Evolutionary conservation across 495 filamentous ascomycete genomes (phyloP).

Genomic region (Daldinia bambusicola): DNA sequence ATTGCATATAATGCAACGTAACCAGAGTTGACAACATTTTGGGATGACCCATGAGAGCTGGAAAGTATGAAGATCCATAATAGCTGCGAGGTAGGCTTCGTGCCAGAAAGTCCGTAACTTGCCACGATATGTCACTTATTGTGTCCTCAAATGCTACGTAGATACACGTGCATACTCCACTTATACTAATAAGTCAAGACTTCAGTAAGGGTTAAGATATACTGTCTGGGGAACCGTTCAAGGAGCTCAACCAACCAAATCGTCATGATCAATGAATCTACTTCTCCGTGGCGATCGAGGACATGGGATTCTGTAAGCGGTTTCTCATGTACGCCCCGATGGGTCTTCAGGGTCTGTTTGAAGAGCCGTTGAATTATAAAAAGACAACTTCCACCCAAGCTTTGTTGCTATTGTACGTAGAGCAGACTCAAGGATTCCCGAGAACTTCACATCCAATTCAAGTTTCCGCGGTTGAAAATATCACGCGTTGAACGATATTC

Average conservation of each 20-base stretch:
- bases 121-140: not conserved
- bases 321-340: too few species aligned
- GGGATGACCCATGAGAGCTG: not conserved
- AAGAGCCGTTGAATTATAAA: not conserved
- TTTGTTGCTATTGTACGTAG: not conserved
- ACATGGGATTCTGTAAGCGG: too few species aligned
- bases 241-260: too few species aligned
- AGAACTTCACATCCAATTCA: conserved; percentile 5
- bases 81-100: not conserved
- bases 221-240: too few species aligned
- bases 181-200: too few species aligned
- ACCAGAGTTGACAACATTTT: not conserved
- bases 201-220: too few species aligned
- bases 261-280: too few species aligned
- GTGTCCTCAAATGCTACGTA: too few species aligned
- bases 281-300: too few species aligned
- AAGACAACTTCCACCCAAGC: not conserved
- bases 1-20: not conserved
- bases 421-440: conserved; percentile 1
- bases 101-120: not conserved
- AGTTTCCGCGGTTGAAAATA: conserved; percentile 1
- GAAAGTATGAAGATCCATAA: not conserved
- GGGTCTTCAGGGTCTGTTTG: not conserved
- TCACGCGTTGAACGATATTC: conserved; percentile 1
- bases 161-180: too few species aligned